Conservation (phyloP, 768 basidiomycete genomes). For the Amanita subjunquillea region DNA sequence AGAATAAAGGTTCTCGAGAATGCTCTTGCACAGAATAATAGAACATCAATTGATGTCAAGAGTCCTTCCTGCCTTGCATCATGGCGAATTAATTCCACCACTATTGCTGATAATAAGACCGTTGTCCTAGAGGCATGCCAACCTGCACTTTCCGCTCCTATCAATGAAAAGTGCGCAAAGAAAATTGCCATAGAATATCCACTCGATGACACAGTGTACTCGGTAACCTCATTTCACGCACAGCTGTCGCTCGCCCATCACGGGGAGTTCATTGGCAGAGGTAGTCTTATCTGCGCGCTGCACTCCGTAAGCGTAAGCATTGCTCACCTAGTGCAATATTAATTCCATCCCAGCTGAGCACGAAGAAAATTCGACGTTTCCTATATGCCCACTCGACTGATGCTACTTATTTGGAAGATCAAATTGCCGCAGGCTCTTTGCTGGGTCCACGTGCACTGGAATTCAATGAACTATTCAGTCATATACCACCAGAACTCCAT, state of each 20-base stretch:
- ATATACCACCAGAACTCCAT: conserved; percentile 21
- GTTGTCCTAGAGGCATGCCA: neutral
- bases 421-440: conserved; percentile 13
- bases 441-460: conserved; percentile 12
- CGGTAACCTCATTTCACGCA: conserved; percentile 29
- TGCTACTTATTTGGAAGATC: conserved; percentile 18
- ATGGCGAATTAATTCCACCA: neutral
- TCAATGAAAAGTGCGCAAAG: neutral
- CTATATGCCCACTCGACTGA: conserved; percentile 32
- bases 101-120: neutral
- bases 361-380: conserved; percentile 21
- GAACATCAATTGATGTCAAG: neutral
- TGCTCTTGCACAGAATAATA: conserved; percentile 10
- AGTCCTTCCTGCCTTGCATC: neutral
- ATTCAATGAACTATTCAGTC: conserved; percentile 22
- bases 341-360: conserved; percentile 21
- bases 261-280: conserved; percentile 38
- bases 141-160: neutral
- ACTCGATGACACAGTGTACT: conserved; percentile 25
- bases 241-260: conserved; percentile 35
- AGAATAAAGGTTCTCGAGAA: conserved; percentile 18
- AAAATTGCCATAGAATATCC: conserved; percentile 11
- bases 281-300: conserved; percentile 35
- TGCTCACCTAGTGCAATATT: neutral
- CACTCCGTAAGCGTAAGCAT: conserved; percentile 26